Conservation (phyloP, 106 monocot species). For the Dendrobium catenatum region DNA sequence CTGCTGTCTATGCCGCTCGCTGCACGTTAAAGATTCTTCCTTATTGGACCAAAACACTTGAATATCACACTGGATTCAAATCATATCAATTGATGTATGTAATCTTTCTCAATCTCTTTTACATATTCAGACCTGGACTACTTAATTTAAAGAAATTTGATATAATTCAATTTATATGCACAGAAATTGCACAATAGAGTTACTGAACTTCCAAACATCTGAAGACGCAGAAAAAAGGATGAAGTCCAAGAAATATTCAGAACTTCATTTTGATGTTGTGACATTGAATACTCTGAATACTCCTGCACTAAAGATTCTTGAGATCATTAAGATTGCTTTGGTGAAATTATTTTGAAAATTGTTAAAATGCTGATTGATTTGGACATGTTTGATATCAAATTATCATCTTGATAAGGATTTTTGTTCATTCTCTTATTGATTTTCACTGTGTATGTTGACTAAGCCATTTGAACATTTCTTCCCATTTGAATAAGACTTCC, state of each 20-base stretch:
- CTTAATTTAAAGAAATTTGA: neutral
- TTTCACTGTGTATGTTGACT: too few relatives aligned
- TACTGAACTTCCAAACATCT: conserved; percentile 17
- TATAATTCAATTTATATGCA: neutral
- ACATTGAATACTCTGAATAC: conserved; percentile 15
- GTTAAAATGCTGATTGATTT: too few relatives aligned
- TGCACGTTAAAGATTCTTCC: conserved; percentile 37
- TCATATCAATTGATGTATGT: conserved; percentile 26
- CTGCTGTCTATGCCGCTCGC: conserved; percentile 34
- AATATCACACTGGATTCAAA: conserved; percentile 28
- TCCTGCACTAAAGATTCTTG: conserved; percentile 1
- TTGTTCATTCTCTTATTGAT: neutral
- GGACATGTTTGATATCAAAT: too few relatives aligned
- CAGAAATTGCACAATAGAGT: conserved; percentile 20
- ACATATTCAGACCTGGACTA: neutral
- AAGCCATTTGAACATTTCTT: too few relatives aligned
- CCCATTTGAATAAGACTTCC: too few relatives aligned
- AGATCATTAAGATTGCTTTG: neutral
- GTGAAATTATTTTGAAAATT: too few relatives aligned
- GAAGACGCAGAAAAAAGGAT: conserved; percentile 24
- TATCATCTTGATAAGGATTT: neutral
- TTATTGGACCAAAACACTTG: conserved; percentile 31
- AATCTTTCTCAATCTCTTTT: neutral
- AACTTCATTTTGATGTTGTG: conserved; percentile 4
- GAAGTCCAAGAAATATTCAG: conserved; percentile 12